A percentile compares a stretch with the other conserved stretches of the same genome.
These are phyloP conservation scores for Ophiosphaerella korrae DNA, from an alignment of 2,329 filamentous ascomycete species.

Conservation along the genomic window DNA sequence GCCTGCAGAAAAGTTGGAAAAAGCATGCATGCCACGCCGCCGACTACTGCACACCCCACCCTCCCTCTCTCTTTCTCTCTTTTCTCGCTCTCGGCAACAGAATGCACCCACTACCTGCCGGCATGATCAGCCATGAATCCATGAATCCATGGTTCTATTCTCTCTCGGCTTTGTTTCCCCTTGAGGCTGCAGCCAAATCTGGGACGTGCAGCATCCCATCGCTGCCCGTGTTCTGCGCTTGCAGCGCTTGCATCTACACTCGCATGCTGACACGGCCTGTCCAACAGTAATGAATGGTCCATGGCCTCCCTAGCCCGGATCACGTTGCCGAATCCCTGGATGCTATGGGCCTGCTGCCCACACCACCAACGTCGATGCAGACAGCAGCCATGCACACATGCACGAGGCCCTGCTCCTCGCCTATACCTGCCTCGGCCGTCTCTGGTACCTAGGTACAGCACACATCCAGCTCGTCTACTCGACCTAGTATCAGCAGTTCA, in stretches of 20 bases:
- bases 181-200: slow-evolving; percentile 16
- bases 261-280: slow-evolving; percentile 19
- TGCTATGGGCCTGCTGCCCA: background rate
- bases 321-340: slow-evolving; percentile 12
- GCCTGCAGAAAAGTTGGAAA: slow-evolving; percentile 16
- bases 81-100: background rate
- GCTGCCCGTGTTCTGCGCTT: slow-evolving; percentile 30
- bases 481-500: too few species aligned
- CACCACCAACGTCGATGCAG: background rate
- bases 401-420: too few species aligned
- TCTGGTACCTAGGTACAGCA: too few species aligned
- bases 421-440: too few species aligned
- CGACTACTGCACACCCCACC: slow-evolving; percentile 19
- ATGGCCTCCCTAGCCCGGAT: slow-evolving; percentile 6
- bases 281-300: slow-evolving; percentile 8
- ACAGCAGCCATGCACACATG: background rate
- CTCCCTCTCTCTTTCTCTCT: slow-evolving; percentile 12
- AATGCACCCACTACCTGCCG: slow-evolving; percentile 25
- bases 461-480: too few species aligned
- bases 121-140: slow-evolving; percentile 25
- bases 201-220: too few species aligned
- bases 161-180: slow-evolving; percentile 18
- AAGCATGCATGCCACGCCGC: slow-evolving; percentile 23
- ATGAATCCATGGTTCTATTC: slow-evolving; percentile 1
- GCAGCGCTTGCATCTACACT: slow-evolving; percentile 27